phyloP scores from a whole-genome alignment of 116 monocot species.

The Zostera marina region DNA sequence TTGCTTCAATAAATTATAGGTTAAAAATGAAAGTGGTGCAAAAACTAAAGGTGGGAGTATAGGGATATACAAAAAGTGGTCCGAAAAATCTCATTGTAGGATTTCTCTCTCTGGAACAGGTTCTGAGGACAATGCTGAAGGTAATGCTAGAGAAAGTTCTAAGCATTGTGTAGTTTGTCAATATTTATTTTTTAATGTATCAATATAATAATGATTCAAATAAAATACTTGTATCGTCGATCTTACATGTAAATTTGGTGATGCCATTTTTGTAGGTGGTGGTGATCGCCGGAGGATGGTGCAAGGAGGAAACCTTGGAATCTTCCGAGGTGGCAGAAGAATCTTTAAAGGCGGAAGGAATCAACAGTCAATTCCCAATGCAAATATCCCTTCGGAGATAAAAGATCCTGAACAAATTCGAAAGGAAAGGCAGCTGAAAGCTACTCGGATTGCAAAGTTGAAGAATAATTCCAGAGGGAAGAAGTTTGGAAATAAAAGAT shows the following conservation, averaged over 20 bases:
- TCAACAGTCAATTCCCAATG: conserved; percentile 29
- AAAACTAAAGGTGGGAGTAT: conserved; percentile 50
- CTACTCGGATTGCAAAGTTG: conserved; percentile 18
- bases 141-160: not conserved
- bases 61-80: conserved; percentile 91
- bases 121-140: conserved; percentile 14
- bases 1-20: conserved; percentile 17
- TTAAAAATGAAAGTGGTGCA: conserved; percentile 86
- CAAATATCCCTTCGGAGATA: conserved; percentile 45
- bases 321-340: conserved; percentile 15
- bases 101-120: conserved; percentile 37
- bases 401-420: conserved; percentile 61
- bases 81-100: conserved; percentile 51
- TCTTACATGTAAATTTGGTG: not conserved
- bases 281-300: not conserved
- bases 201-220: not conserved
- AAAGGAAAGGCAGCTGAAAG: conserved; percentile 60
- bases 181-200: not conserved
- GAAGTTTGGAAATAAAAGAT: conserved; percentile 18
- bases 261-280: not conserved
- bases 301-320: conserved; percentile 3
- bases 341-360: conserved; percentile 21
- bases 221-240: not conserved
- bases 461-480: conserved; percentile 43
- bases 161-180: not conserved